Evolutionary conservation across 2,329 filamentous ascomycete species (phyloP).

Genomic region (Trichoderma arundinaceum): DNA sequence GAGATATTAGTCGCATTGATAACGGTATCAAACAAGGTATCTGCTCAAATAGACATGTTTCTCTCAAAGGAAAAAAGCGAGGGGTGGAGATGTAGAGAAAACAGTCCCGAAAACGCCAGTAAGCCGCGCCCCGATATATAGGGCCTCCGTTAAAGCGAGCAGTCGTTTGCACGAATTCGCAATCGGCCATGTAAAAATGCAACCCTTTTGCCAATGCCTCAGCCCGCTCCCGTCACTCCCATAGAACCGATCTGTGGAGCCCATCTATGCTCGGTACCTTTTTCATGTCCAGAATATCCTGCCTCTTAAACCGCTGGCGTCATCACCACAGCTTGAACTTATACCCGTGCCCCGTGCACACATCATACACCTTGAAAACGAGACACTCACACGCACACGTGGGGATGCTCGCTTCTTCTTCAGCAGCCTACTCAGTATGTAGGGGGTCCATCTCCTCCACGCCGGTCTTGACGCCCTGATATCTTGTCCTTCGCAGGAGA

Average conservation of each 20-base stretch:
- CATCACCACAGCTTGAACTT: conserved; percentile 19
- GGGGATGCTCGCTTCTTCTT: conserved; percentile 2
- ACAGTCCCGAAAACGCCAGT: conserved; percentile 39
- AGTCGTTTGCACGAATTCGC: conserved; percentile 29
- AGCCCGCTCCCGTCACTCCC: conserved; percentile 29
- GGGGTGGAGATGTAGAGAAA: conserved; percentile 37
- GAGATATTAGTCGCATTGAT: conserved; percentile 32
- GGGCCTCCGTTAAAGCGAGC: conserved; percentile 29
- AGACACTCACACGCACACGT: background rate
- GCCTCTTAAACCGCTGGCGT: conserved; percentile 18
- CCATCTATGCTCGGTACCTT: conserved; percentile 26
- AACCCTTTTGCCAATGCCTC: conserved; percentile 30
- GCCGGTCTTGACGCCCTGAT: conserved; percentile 63
- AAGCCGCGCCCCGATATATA: conserved; percentile 31
- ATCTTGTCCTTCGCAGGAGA: conserved; percentile 83
- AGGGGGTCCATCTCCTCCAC: conserved; percentile 73
- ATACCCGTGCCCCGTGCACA: conserved; percentile 11
- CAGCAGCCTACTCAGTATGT: conserved; percentile 45
- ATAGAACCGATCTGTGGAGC: conserved; percentile 29
- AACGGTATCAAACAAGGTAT: conserved; percentile 43
- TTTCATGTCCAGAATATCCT: conserved; percentile 28
- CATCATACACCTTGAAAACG: conserved; percentile 9
- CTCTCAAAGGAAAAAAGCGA: conserved; percentile 43
- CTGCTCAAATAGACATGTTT: conserved; percentile 45
- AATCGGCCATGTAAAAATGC: conserved; percentile 29